Conservation (phyloP, 441 rosid species). For the Aleurites moluccanus region DNA sequence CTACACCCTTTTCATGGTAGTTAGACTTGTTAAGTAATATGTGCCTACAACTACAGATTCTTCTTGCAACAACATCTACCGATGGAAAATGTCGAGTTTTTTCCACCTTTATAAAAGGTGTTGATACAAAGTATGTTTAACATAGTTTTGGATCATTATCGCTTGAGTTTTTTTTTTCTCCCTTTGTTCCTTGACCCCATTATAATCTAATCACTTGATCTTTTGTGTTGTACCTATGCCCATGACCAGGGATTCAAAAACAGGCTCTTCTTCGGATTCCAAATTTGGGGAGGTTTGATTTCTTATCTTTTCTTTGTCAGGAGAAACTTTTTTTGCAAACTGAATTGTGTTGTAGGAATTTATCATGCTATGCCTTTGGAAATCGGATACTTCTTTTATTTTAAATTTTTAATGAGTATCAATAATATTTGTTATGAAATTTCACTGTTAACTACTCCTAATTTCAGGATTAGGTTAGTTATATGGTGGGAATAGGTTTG, state of each 20-base stretch:
- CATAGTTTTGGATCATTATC: conserved; percentile 2
- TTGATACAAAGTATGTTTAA: conserved; percentile 70
- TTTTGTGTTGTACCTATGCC: conserved; percentile 24
- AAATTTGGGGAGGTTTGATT: conserved; percentile 93
- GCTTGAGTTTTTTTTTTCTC: not conserved
- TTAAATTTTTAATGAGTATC: not conserved
- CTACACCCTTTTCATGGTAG: not conserved
- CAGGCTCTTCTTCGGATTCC: conserved; percentile 64
- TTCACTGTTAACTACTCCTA: not conserved
- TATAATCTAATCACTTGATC: conserved; percentile 17
- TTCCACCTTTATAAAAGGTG: conserved; percentile 98
- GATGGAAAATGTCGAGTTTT: conserved; percentile 97
- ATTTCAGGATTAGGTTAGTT: not conserved
- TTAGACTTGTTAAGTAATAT: not conserved
- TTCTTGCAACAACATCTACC: conserved; percentile 94
- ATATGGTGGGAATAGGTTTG: not conserved
- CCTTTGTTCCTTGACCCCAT: not conserved
- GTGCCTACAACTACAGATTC: conserved; percentile 47
- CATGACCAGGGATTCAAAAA: conserved; percentile 64
- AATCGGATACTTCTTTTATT: not conserved
- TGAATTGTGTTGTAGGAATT: not conserved
- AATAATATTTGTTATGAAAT: not conserved
- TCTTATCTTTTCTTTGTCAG: not conserved
- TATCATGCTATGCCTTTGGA: not conserved
- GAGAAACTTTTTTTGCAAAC: not conserved